These are phyloP conservation scores for Schoenoplectus tabernaemontani DNA, from an alignment of 202 grass and related monocot species.

Conservation along the genomic window DNA sequence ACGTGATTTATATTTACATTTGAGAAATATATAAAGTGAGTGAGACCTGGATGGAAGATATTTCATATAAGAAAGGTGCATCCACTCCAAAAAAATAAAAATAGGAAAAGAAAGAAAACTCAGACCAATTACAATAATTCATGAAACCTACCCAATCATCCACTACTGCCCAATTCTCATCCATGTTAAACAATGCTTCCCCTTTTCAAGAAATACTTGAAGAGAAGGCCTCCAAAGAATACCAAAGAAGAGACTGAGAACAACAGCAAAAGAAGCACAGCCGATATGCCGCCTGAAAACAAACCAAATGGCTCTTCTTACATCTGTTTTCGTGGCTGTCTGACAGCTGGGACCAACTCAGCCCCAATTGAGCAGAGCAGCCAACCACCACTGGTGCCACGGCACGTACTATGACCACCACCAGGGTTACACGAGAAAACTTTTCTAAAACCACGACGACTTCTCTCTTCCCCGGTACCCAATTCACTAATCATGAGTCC, in stretches of 20 bases:
- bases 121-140: constrained; percentile 16
- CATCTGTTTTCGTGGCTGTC: constrained; percentile 44
- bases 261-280: background rate
- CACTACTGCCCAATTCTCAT: background rate
- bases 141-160: background rate
- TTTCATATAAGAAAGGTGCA: background rate
- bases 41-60: constrained; percentile 13
- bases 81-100: background rate
- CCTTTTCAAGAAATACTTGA: constrained; percentile 50
- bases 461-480: constrained; percentile 39
- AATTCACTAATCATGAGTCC: constrained; percentile 84
- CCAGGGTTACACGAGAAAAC: constrained; percentile 43
- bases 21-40: background rate
- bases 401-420: constrained; percentile 2
- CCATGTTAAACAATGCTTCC: constrained; percentile 59
- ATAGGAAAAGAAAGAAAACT: background rate
- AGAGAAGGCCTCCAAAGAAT: constrained; percentile 2
- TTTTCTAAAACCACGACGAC: constrained; percentile 49
- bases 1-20: too few species aligned
- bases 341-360: constrained; percentile 17
- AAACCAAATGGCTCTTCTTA: background rate
- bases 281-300: constrained; percentile 25
- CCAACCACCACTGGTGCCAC: background rate
- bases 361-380: background rate
- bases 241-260: constrained; percentile 10